Evolutionary conservation across 2,329 filamentous ascomycete species (phyloP), one percentile per base, ranked within the genome.

Genomic region (Scopulariopsis brevicaulis): DNA sequence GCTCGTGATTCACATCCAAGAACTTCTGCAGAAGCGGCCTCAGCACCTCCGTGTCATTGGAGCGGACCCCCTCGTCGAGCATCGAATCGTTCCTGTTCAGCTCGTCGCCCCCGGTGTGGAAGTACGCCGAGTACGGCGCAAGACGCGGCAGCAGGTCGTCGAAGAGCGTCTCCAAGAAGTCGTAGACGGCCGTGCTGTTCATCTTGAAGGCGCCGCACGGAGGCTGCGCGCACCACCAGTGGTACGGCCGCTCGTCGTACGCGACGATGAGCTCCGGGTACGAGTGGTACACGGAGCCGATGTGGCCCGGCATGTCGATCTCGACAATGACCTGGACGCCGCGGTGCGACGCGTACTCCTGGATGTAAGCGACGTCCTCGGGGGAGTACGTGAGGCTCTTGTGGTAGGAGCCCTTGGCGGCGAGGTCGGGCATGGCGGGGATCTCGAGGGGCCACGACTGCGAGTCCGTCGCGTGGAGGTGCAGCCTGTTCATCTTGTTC

Each of bases 81-180:
- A 75, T 75, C 66, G 90, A 92, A 56, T 85, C 82, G 65, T 92
- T 86, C 61, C 77, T 77, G 70, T 94, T 93, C 61, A 95, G 83
- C 74, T 96, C 91, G 65, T 96, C 91, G 58, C 91, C 91, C 52
- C 91, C 91, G 1, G 88, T 88, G 72, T 96, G 90, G 75, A 93
- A 95, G 72, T 93, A 83, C 7, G 82, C 74, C 2, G 86, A 78
- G 69, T 89, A 90, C 0, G 85, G 83, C 10, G 76, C 73, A 12
- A 91, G 70, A 32, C 89, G 79, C 15, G 90, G 90, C 57, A 95
- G 74, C 25, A 96, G 67, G 66, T 96, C 91, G n/a, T 78, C 77
- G 64, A 90, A 86, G 15, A 96, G 71, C 43, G 71, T 85, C 59
- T 87, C 80, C 12, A 96, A 70, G 69, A 96, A 95, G 1, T 78